Evolutionary conservation across 2,329 filamentous ascomycete species (phyloP), one percentile per base, ranked within the genome.

Genomic region (Aspergillus fijiensis): DNA sequence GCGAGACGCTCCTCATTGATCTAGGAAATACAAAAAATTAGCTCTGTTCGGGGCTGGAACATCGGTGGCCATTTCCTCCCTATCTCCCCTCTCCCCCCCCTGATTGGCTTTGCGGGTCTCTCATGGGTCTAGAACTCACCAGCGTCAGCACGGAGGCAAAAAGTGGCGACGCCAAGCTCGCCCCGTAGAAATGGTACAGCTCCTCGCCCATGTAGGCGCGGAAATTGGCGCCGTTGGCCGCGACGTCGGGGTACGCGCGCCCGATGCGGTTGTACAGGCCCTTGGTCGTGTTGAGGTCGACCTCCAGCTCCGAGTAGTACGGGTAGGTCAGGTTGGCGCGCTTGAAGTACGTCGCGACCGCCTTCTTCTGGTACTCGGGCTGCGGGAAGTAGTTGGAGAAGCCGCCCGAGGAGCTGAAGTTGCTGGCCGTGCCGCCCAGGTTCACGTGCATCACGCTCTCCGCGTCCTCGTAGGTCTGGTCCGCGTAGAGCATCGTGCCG

Each of bases 1-100:
- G 75, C 74, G 25, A 83, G 65, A 23, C 82, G 71, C 66, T 80
- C 80, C 67, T 84, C 82, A 61, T 84, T 84, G 39, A 84, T 73
- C 63, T 70, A 51, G 2, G 23, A 2, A 31, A 2, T 9, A 35
- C 5, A 35, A 16, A 1, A 16, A 9, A 47, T 63, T 57, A 49
- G 59, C 47, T 33, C 5, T 48, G 6, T 35, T 23, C 14, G 39
- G 39, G 16, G 6, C 27, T 29, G 27, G 27, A 29, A 29, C 27
- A 29, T 14, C 16, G 39, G 5, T 33, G 23, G 23, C 23, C 23
- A 4, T 23, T 23, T 23, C 23, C 23, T 23, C 23, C 23, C 23
- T 4, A 23, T 23, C 4, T n/a, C n/a, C n/a, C n/a, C n/a, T n/a
- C n/a, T n/a, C n/a, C n/a, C 4, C n/a, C 29, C 33, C 33, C 2